Evolutionary conservation across 140 eudicot species (phyloP).

Genomic region (Erigeron philadelphicus): DNA sequence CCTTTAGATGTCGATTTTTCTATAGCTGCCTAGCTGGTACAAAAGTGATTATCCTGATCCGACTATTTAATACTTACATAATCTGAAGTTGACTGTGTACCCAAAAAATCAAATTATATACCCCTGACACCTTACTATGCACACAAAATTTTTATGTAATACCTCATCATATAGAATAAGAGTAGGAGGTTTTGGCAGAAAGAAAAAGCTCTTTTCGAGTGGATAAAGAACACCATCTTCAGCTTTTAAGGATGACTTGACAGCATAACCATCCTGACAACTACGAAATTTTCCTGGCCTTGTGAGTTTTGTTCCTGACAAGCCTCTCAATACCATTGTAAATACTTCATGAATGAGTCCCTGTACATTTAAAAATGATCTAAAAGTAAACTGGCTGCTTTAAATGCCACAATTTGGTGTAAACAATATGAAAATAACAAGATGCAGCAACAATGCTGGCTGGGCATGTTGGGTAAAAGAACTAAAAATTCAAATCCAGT

Average conservation of each 20-base stretch:
- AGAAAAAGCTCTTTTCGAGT: conserved; percentile 96
- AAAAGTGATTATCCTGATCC: background rate
- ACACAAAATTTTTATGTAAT: conserved; percentile 14
- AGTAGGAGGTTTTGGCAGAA: conserved; percentile 96
- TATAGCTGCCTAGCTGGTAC: background rate
- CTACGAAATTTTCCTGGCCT: conserved; percentile 94
- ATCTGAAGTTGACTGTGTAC: background rate
- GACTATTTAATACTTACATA: background rate
- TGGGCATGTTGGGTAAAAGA: background rate
- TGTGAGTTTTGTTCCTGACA: conserved; percentile 89
- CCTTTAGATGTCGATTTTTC: background rate
- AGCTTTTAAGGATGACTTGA: conserved; percentile 93
- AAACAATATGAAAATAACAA: background rate
- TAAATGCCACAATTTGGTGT: background rate
- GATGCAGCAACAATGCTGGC: background rate
- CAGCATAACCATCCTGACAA: conserved; percentile 89
- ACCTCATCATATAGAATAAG: conserved; percentile 98
- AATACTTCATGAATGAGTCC: conserved; percentile 93
- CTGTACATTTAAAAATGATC: conserved; percentile 34
- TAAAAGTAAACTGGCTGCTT: background rate
- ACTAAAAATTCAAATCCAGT: background rate
- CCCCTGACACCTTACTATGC: background rate
- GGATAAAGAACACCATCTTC: conserved; percentile 98
- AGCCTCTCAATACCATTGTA: conserved; percentile 77
- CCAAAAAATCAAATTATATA: background rate